Conservation (phyloP, 78 protist genomes). For the Emiliania huxleyi region DNA sequence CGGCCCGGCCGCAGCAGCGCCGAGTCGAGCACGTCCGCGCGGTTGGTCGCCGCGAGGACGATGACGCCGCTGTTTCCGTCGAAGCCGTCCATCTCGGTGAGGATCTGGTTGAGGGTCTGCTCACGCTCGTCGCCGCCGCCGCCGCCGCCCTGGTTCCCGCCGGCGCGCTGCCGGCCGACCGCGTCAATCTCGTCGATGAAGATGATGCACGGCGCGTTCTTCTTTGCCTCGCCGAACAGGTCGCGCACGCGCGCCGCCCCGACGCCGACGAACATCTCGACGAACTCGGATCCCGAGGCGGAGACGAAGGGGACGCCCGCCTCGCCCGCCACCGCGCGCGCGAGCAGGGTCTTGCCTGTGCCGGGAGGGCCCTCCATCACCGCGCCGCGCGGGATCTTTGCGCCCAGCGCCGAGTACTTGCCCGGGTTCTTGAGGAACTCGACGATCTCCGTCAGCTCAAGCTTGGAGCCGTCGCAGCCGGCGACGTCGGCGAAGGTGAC, state of each 20-base stretch:
- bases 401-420: constrained; percentile 63
- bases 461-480: constrained; percentile 55
- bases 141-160: constrained; percentile 40
- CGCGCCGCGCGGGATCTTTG: constrained; percentile 72
- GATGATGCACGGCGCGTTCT: constrained; percentile 85
- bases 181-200: constrained; percentile 95
- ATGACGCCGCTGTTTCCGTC: constrained; percentile 75
- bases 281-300: constrained; percentile 92
- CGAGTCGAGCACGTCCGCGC: constrained; percentile 83
- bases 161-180: constrained; percentile 69
- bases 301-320: constrained; percentile 93
- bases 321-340: constrained; percentile 84
- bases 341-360: constrained; percentile 51
- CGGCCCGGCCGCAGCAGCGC: constrained; percentile 98
- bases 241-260: constrained; percentile 88
- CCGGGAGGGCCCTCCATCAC: constrained; percentile 96
- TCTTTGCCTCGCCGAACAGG: constrained; percentile 64
- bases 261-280: constrained; percentile 97
- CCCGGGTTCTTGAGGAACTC: constrained; percentile 88
- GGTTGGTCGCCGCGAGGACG: constrained; percentile 95
- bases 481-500: constrained; percentile 54
- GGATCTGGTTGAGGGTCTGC: constrained; percentile 94
- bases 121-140: constrained; percentile 89
- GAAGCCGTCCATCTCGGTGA: constrained; percentile 98
- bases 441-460: constrained; percentile 68